Percentiles rank a stretch among this genome's conserved stretches.
Conservation (phyloP, 805 yeast species). For the Wickerhamomyces rabaulensis region DNA sequence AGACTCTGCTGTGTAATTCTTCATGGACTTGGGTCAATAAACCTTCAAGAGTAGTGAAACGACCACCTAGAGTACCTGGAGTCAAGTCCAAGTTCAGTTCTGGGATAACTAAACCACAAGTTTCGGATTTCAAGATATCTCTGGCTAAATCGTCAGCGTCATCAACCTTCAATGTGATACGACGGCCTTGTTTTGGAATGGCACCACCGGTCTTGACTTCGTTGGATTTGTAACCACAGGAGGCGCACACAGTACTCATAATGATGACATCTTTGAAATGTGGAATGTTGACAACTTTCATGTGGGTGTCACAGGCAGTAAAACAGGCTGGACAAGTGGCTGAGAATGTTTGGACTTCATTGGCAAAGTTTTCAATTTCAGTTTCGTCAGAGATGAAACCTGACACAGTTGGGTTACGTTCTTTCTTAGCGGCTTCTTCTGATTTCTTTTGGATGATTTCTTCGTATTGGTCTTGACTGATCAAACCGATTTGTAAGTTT, state of each 20-base stretch:
- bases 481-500: conserved; percentile 76
- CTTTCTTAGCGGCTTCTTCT: conserved; percentile 19
- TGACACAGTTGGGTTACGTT: conserved; percentile 36
- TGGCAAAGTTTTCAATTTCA: conserved; percentile 77
- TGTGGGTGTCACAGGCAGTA: conserved; percentile 81
- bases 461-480: conserved; percentile 52
- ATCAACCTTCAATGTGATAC: conserved; percentile 64
- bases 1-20: conserved; percentile 81
- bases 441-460: conserved; percentile 26
- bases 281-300: conserved; percentile 95
- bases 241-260: conserved; percentile 90
- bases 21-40: conserved; percentile 82
- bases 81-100: conserved; percentile 87
- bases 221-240: conserved; percentile 93
- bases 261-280: conserved; percentile 96
- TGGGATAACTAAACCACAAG: conserved; percentile 81
- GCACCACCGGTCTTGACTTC: conserved; percentile 99
- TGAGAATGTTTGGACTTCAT: conserved; percentile 88
- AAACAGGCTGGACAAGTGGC: conserved; percentile 92
- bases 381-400: conserved; percentile 67
- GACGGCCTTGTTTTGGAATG: conserved; percentile 80
- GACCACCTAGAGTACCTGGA: conserved; percentile 96
- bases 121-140: conserved; percentile 91
- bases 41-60: conserved; percentile 97
- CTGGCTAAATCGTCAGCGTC: conserved; percentile 89